A percentile compares a stretch with the other conserved stretches of the same genome.
phyloP scores from a whole-genome alignment of 192 early-diverging fungal species.

The Phlyctochytrium arcticum region DNA sequence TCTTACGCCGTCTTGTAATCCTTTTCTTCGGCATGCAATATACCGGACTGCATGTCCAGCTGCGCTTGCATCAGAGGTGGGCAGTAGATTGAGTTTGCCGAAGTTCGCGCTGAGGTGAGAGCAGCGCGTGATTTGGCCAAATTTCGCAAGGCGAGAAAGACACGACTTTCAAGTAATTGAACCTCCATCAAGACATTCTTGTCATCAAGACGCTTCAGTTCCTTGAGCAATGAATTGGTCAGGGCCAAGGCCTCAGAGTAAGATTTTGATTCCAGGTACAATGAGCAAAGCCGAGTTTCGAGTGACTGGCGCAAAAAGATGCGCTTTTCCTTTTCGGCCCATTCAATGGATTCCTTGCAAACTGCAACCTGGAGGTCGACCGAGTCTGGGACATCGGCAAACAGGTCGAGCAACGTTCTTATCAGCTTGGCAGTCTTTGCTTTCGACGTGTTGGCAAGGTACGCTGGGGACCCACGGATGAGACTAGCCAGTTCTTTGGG shows the following conservation, averaged over 20 bases:
- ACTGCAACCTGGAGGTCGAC: conserved; percentile 86
- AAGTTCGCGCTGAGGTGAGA: conserved; percentile 90
- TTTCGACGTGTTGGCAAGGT: conserved; percentile 82
- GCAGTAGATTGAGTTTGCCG: conserved; percentile 96
- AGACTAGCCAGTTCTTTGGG: conserved; percentile 74
- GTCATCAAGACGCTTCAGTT: conserved; percentile 98
- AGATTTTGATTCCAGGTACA: conserved; percentile 92
- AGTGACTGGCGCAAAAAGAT: conserved; percentile 93
- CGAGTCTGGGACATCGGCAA: conserved; percentile 82
- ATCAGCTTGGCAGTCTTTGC: conserved; percentile 97
- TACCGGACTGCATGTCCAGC: conserved; percentile 96
- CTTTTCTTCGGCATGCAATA: conserved; percentile 96
- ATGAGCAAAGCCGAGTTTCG: conserved; percentile 85
- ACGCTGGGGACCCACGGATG: conserved; percentile 71
- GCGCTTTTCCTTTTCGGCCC: conserved; percentile 87
- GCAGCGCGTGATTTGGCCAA: conserved; percentile 94
- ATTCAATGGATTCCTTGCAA: conserved; percentile 92
- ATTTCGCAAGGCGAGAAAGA: conserved; percentile 88
- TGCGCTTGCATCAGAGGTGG: conserved; percentile 94
- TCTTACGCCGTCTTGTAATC: conserved; percentile 95
- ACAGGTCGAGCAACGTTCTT: conserved; percentile 78
- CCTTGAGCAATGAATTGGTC: conserved; percentile 80
- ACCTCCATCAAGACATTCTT: conserved; percentile 98
- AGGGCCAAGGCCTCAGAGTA: conserved; percentile 87
- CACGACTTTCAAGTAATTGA: conserved; percentile 90